Conservation (phyloP, 441 rosid species). For the Populus hybrid region DNA sequence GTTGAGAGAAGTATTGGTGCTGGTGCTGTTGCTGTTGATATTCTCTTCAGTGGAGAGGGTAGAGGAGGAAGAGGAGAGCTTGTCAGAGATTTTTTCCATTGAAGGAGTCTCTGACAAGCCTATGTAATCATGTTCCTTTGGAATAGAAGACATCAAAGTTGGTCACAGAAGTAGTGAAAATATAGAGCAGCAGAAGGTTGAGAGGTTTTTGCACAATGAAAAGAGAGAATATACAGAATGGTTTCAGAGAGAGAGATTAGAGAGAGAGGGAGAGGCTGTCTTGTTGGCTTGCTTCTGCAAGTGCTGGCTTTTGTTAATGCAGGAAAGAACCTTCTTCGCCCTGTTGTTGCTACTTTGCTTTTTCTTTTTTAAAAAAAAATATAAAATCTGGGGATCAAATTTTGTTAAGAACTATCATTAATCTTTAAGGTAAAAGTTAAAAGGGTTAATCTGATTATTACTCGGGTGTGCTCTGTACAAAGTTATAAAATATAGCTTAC, state of each 20-base stretch:
- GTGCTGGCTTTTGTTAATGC: constrained; percentile 38
- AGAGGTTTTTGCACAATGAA: background rate
- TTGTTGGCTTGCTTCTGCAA: constrained; percentile 10
- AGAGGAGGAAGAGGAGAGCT: constrained; percentile 36
- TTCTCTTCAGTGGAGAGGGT: constrained; percentile 25
- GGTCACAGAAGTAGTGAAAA: background rate
- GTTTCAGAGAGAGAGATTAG: background rate
- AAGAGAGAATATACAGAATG: background rate
- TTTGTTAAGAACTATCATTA: no score
- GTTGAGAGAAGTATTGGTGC: constrained; percentile 24
- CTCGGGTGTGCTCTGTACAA: background rate
- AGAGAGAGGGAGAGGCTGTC: constrained; percentile 5
- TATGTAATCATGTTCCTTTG: constrained; percentile 66
- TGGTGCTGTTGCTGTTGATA: constrained; percentile 7
- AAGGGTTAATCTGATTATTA: background rate
- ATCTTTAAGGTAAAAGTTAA: no score
- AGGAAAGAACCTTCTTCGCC: constrained; percentile 44
- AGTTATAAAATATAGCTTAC: no score
- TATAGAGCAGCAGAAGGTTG: constrained; percentile 2
- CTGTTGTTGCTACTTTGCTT: constrained; percentile 26
- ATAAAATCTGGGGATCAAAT: background rate
- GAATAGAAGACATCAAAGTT: constrained; percentile 48
- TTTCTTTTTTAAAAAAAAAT: no score
- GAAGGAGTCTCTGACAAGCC: constrained; percentile 49
- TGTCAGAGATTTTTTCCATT: constrained; percentile 43